Evolutionary conservation across 164 flowering plant genomes (phyloP).

Genomic region (Chimonanthus praecox): DNA sequence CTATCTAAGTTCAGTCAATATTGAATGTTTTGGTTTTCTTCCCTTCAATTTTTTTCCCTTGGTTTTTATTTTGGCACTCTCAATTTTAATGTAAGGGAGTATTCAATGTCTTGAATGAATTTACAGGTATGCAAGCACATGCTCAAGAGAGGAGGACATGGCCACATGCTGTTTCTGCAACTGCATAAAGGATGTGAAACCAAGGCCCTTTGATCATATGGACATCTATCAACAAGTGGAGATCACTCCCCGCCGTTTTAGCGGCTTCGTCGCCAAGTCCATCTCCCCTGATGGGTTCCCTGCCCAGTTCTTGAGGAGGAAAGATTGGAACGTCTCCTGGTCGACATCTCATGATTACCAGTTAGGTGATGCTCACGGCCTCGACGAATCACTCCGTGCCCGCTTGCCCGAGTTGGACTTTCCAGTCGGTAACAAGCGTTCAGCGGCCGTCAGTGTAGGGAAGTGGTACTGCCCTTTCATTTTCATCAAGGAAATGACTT

Average conservation of each 20-base stretch:
- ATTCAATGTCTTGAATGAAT: not conserved
- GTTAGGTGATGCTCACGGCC: conserved; percentile 1
- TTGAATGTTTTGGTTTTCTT: not conserved
- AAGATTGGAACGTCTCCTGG: conserved; percentile 7
- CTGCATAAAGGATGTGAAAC: conserved; percentile 23
- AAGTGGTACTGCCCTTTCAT: conserved; percentile 20
- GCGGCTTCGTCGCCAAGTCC: conserved; percentile 19
- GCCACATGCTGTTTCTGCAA: conserved; percentile 29
- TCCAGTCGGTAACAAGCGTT: conserved; percentile 2
- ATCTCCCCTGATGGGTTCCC: conserved; percentile 15
- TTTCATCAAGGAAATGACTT: conserved; percentile 14
- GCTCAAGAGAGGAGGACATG: conserved; percentile 42
- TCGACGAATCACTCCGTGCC: conserved; percentile 4
- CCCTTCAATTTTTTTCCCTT: not conserved
- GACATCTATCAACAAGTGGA: conserved; percentile 38
- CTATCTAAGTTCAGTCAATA: too few relatives aligned
- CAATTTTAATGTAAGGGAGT: not conserved
- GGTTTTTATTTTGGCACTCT: not conserved
- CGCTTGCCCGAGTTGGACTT: conserved; percentile 5
- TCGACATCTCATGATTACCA: conserved; percentile 2
- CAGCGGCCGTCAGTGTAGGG: conserved; percentile 6
- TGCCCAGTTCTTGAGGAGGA: conserved; percentile 12
- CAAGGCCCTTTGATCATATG: conserved; percentile 32
- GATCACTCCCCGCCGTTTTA: conserved; percentile 3
- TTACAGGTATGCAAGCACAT: conserved; percentile 40